phyloP scores from a whole-genome alignment of 257 asterid species.

The Handroanthus guayacan region DNA sequence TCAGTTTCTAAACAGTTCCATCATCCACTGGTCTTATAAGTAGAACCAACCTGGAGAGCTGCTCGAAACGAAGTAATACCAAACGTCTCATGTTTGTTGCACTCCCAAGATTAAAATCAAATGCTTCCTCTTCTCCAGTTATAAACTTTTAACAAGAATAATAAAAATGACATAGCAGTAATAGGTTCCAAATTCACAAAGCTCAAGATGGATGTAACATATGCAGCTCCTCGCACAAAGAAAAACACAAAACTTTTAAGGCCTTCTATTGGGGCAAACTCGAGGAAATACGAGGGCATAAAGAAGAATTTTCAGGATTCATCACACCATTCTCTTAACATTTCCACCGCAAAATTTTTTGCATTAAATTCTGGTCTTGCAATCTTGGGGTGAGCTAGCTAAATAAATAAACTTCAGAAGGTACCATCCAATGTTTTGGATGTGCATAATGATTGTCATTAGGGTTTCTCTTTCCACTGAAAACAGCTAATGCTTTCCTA shows the following conservation, averaged over 20 bases:
- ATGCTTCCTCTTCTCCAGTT: no score
- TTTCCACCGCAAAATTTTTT: conserved; percentile 33
- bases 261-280: not conserved
- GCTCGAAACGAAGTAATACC: no score
- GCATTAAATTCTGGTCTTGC: not conserved
- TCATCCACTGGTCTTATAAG: no score
- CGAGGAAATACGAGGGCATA: not conserved
- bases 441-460: conserved; percentile 87
- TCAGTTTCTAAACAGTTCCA: no score
- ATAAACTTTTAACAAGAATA: no score
- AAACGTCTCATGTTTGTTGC: no score
- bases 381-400: not conserved
- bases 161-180: no score
- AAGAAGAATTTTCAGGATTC: not conserved
- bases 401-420: not conserved
- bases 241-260: not conserved
- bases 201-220: not conserved
- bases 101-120: no score
- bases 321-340: conserved; percentile 5
- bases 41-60: no score
- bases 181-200: no score
- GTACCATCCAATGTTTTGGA: conserved; percentile 52
- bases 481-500: conserved; percentile 86
- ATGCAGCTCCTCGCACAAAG: not conserved
- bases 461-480: conserved; percentile 92